Evolutionary conservation across 2,329 filamentous ascomycete species (phyloP).

Genomic region (Fusarium dimerum): DNA sequence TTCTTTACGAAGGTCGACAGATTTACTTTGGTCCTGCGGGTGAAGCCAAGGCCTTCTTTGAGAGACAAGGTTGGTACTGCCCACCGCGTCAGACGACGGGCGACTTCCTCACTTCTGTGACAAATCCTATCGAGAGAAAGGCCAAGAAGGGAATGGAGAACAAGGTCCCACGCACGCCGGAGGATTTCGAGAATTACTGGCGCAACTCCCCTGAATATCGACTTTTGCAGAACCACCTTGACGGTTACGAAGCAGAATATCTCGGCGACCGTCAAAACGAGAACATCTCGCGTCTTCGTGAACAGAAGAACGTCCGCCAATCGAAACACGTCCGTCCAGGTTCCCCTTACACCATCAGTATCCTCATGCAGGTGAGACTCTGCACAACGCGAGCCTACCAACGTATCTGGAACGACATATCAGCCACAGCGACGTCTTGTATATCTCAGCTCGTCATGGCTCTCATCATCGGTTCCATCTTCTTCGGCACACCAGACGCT

Average conservation of each 20-base stretch:
- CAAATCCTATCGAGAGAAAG: constrained; percentile 62
- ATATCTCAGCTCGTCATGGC: constrained; percentile 55
- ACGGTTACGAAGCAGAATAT: constrained; percentile 48
- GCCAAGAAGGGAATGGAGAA: constrained; percentile 59
- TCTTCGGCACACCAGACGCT: constrained; percentile 51
- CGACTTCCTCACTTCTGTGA: constrained; percentile 71
- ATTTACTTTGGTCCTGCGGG: constrained; percentile 71
- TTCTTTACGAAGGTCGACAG: constrained; percentile 75
- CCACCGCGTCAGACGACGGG: constrained; percentile 66
- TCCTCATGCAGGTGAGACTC: constrained; percentile 54
- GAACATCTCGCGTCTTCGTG: constrained; percentile 42
- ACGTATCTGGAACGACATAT: constrained; percentile 53
- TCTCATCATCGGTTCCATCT: constrained; percentile 63
- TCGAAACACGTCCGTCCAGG: constrained; percentile 53
- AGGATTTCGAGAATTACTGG: constrained; percentile 63
- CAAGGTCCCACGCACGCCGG: constrained; percentile 65
- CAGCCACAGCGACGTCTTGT: constrained; percentile 47
- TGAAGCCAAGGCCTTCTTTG: constrained; percentile 65
- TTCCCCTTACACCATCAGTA: constrained; percentile 59
- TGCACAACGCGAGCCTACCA: constrained; percentile 54
- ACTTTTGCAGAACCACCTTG: constrained; percentile 48
- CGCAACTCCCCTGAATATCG: constrained; percentile 46
- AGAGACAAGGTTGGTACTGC: constrained; percentile 68
- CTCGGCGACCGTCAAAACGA: constrained; percentile 42
- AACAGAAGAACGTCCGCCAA: constrained; percentile 52